Percentiles rank a stretch among this genome's conserved stretches.
phyloP scores from a whole-genome alignment of 139 green algal species.

The Chlorella sp. region DNA sequence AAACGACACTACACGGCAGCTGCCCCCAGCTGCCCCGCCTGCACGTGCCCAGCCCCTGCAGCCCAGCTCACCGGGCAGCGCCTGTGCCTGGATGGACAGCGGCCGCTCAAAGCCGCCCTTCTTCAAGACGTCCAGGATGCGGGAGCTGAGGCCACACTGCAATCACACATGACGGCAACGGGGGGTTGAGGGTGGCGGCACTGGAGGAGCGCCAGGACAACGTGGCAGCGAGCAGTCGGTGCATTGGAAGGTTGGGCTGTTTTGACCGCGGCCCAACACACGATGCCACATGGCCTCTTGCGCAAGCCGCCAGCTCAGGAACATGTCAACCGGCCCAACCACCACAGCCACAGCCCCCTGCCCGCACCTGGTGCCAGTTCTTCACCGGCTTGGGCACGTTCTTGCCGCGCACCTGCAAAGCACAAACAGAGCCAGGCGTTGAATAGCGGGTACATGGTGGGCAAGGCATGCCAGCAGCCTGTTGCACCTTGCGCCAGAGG shows the following conservation, averaged over 20 bases:
- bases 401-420: slow-evolving; percentile 80
- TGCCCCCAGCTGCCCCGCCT: too few relatives aligned
- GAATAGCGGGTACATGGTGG: too few relatives aligned
- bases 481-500: too few relatives aligned
- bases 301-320: too few relatives aligned
- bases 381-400: slow-evolving; percentile 86
- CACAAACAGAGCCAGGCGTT: too few relatives aligned
- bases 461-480: too few relatives aligned
- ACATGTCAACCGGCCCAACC: neutral
- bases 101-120: slow-evolving; percentile 82
- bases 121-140: slow-evolving; percentile 81
- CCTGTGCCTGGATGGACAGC: slow-evolving; percentile 96
- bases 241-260: too few relatives aligned
- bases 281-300: too few relatives aligned
- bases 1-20: neutral
- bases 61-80: slow-evolving; percentile 68
- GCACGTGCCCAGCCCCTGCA: too few relatives aligned
- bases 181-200: neutral
- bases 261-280: too few relatives aligned
- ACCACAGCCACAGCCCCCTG: neutral
- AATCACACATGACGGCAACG: neutral
- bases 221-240: too few relatives aligned
- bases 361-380: slow-evolving; percentile 78
- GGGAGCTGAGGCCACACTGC: slow-evolving; percentile 76
- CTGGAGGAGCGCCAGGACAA: too few relatives aligned